Base-by-base conservation (phyloP, 345 rosid species). In the Noccaea caerulescens region DNA sequence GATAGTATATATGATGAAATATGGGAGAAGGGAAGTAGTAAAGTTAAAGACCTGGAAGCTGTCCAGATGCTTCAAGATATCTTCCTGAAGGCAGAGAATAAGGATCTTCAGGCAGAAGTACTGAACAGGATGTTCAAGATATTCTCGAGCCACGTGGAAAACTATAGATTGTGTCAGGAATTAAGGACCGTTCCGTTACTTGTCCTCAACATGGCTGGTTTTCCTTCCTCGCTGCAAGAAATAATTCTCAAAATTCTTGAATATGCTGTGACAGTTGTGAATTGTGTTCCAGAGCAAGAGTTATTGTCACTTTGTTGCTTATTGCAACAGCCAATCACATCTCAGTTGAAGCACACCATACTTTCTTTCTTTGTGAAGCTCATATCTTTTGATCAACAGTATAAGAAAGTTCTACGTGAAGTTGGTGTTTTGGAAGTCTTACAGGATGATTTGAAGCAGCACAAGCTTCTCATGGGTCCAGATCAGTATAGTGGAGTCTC, bases 231-330 rank as follows among this genome's bases (percentile, higher is more conserved):
- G 18, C 81, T 95, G 86, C 99, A 90, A 84, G 97, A 90, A 67
- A 90, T 86, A 76, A 90, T 95, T 65, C 82, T 95, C 80, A 95
- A 95, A 84, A 95, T 95, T 81, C 98, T 95, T 79, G 98, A 92
- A 72, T 92, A 92, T 78, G 98, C 99, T 65, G 99, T 95, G 67
- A 95, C 99, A 30, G 97, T 95, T 65, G 97, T 90, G 78, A 95
- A 88, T 81, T 95, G 99, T 76, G 87, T 95, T 68, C 99, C 99
- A 32, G 99, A 95, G 85, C 99, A 95, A 80, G 99, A 95, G 76
- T 72, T 95, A 81, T 86, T 95, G 77, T 92, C 99, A 47, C 91
- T 95, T 47, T 92, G 98, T 81, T 95, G 99, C 87, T 84, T 95
- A 66, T 75, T 95, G 85, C 99, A 95, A 85, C 99, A 95, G 75